phyloP scores from a whole-genome alignment of 208 protist species.

The Naegleria lovaniensis region DNA sequence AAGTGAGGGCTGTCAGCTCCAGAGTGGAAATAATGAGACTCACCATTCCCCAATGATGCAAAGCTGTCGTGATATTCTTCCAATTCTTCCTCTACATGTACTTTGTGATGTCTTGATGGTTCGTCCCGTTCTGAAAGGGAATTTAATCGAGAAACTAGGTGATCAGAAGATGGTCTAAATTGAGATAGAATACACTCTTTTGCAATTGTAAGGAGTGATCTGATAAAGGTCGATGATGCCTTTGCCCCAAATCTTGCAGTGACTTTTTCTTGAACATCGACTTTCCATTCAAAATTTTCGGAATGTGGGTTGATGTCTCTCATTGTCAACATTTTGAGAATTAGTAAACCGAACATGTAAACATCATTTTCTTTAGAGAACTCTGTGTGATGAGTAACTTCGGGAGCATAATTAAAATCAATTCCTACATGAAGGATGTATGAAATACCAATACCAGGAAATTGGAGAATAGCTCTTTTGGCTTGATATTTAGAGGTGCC shows the following conservation, averaged over 20 bases:
- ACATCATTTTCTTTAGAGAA: constrained; percentile 14
- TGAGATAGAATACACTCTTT: neutral
- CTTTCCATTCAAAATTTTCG: neutral
- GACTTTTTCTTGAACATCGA: neutral
- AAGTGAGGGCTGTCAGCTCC: neutral
- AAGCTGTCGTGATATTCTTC: neutral
- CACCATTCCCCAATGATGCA: neutral
- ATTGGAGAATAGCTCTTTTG: neutral
- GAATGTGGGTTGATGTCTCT: neutral
- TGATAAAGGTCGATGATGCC: neutral
- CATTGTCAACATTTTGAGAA: neutral
- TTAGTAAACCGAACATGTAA: neutral
- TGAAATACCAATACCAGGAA: neutral
- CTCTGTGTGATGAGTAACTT: neutral
- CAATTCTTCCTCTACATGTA: neutral
- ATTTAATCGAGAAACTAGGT: neutral
- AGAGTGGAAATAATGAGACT: neutral
- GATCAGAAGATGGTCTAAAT: neutral
- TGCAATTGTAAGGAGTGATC: neutral
- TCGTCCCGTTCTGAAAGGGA: neutral
- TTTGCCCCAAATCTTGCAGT: neutral
- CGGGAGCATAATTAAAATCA: constrained; percentile 1
- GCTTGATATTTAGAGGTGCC: neutral
- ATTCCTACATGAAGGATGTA: neutral
- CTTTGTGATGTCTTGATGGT: neutral